phyloP scores from a whole-genome alignment of 495 filamentous ascomycete genomes.

The Diplogelasinospora grovesii region DNA sequence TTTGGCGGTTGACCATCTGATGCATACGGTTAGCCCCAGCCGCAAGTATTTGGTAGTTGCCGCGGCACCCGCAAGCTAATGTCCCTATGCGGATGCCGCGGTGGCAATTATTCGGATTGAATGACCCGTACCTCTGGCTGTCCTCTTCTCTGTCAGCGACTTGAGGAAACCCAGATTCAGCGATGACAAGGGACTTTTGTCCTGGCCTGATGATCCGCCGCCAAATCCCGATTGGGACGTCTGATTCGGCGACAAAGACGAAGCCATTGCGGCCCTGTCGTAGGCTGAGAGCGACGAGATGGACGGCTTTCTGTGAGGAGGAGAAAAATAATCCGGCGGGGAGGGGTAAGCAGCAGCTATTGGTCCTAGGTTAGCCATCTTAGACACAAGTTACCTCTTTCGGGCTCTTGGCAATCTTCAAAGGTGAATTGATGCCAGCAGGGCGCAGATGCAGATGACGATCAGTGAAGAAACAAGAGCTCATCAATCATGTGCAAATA shows the following conservation, averaged over 20 bases:
- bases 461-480: constrained; percentile 7
- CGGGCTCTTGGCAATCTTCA: neutral
- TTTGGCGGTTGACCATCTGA: constrained; percentile 82
- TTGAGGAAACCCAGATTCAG: constrained; percentile 54
- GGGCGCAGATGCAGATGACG: neutral
- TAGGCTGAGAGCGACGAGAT: constrained; percentile 28
- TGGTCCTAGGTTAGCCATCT: constrained; percentile 22
- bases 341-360: constrained; percentile 34
- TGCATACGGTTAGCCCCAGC: neutral
- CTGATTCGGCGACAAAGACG: constrained; percentile 32
- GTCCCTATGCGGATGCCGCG: neutral
- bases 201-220: constrained; percentile 23
- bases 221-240: constrained; percentile 24
- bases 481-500: constrained; percentile 1
- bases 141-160: constrained; percentile 55
- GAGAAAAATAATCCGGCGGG: constrained; percentile 30
- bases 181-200: constrained; percentile 47
- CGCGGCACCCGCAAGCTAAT: no score
- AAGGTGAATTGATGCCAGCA: neutral
- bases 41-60: no score
- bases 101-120: neutral
- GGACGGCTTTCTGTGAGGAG: constrained; percentile 27
- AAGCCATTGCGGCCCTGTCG: constrained; percentile 35
- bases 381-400: neutral
- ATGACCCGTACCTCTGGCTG: constrained; percentile 23